Percentiles rank a stretch among this genome's conserved stretches.
These are phyloP conservation scores for Herpetospermum pedunculosum DNA, from an alignment of 306 rosid genomes.

Conservation along the genomic window DNA sequence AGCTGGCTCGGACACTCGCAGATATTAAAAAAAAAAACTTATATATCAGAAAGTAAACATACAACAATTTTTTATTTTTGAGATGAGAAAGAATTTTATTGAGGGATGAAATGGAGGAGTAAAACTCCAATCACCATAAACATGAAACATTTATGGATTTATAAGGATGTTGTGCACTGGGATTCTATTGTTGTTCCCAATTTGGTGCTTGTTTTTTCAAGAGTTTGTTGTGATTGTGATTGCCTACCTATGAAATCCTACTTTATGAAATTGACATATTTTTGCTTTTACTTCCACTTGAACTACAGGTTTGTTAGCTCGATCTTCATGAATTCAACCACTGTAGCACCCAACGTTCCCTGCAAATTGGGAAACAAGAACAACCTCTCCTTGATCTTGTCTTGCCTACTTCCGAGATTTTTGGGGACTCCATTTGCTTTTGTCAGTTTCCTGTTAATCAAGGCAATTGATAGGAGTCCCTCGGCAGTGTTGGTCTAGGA, in stretches of 20 bases:
- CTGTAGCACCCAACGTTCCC: conserved; percentile 82
- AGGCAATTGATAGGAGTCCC: conserved; percentile 72
- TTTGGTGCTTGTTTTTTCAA: neutral
- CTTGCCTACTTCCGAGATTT: conserved; percentile 69
- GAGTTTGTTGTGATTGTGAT: neutral
- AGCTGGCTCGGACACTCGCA: too few species aligned
- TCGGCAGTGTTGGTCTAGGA: conserved; percentile 33
- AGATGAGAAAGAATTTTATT: too few species aligned
- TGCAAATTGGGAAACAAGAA: conserved; percentile 88
- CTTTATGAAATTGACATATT: neutral
- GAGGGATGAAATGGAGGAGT: too few species aligned
- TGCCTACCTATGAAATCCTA: neutral
- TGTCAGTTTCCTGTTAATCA: conserved; percentile 58
- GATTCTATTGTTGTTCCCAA: neutral
- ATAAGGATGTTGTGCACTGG: neutral
- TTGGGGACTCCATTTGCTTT: conserved; percentile 78
- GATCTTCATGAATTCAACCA: conserved; percentile 93
- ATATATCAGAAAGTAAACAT: neutral
- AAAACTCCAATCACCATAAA: too few species aligned
- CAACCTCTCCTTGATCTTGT: conserved; percentile 65
- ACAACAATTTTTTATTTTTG: too few species aligned
- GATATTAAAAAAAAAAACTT: too few species aligned
- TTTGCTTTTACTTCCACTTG: neutral
- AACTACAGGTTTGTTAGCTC: conserved; percentile 47
- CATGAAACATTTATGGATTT: neutral